Base-by-base conservation (phyloP, 257 asterid genomes). In the Nicotiana attenuata region DNA sequence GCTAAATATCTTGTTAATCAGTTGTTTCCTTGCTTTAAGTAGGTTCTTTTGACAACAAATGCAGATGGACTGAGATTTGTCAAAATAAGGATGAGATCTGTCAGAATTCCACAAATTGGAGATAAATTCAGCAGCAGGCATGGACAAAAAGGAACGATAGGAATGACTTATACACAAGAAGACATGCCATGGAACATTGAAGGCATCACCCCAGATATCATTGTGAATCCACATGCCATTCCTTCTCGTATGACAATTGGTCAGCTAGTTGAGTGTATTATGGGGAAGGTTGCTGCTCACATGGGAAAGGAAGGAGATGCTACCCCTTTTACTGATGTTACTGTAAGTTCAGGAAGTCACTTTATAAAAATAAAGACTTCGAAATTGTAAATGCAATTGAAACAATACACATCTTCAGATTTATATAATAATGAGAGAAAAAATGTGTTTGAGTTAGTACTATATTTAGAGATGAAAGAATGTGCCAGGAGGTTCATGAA, bases 21-120 rank as follows among this genome's bases (percentile, higher is more conserved):
- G 73, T 64, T 83, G 56, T 81, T 81, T 65, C 73, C 87, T 6
- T 80, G 59, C 52, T 67, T 85, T 69, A 8, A 8, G 10, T 47
- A 75, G 79, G 99, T 94, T 56, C 88, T 96, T 56, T 88, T 96
- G 67, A 96, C 97, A 56, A 96, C 98, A 10, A 96, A 96, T 82
- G 98, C 99, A 47, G 99, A 96, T 84, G 98, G 99, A 19, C 82
- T 96, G 80, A 90, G 97, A 80, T 96, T 96, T 89, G 95, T 94
- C 60, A 96, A 93, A 86, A 96, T 96, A 82, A 89, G 99, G 83
- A 95, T 96, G 75, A 89, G 99, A 89, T 96, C 99, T 2, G 94
- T 96, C 17, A 88, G 98, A 52, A 90, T 96, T 69, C 99, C 99
- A 57, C 99, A 96, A 87, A 96, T 96, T 66, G 88, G 88, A 14